Evolutionary conservation across 2,329 filamentous ascomycete genomes (phyloP), one percentile per base, ranked within the genome.

Genomic region (Elsinoe fawcettii): DNA sequence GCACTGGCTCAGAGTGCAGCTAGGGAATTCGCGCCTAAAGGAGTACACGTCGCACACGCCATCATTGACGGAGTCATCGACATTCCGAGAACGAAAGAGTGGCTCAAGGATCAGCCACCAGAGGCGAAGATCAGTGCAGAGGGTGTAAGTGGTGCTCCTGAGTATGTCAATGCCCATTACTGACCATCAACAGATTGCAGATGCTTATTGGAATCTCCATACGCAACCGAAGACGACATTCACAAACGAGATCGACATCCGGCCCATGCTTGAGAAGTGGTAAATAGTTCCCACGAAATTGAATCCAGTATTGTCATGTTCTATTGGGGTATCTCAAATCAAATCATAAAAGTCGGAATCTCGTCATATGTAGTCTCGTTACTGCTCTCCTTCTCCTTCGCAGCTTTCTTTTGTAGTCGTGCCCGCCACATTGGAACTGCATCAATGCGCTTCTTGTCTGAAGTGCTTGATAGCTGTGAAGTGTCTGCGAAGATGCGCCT

Each of bases 31-130:
- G 88, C 87, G 0, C 89, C 90, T 0, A 77, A 88, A 69, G 90
- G 90, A 2, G 80, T 96, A 1, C 90, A 96, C 69, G 86, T 95
- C 1, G 82, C 86, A 0, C 88, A 95, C 72, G 83, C 85, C 4
- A 83, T 95, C 60, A 85, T 95, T 56, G 90, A 96, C 67, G 90
- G 89, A 0, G 80, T 88, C 1, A 95, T 96, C 69, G 87, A 95
- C 69, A 90, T 87, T 56, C 87, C 87, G 0, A 76, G 81, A 61
- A 87, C 84, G 1, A 85, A 84, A 69, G 78, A 77, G 36, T 84
- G 73, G 72, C 67, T 78, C 57, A 79, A 80, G 67, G 73, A 78
- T 37, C 73, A 79, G 60, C 75, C 76, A 20, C 73, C 78, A 5
- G 83, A 85, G 70, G 81, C 77, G 0, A 92, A 91, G 75, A 82